Evolutionary conservation across 1,284 basidiomycete genomes (phyloP), one percentile per base, ranked within the genome.

Genomic region (Pseudozyma pruni): DNA sequence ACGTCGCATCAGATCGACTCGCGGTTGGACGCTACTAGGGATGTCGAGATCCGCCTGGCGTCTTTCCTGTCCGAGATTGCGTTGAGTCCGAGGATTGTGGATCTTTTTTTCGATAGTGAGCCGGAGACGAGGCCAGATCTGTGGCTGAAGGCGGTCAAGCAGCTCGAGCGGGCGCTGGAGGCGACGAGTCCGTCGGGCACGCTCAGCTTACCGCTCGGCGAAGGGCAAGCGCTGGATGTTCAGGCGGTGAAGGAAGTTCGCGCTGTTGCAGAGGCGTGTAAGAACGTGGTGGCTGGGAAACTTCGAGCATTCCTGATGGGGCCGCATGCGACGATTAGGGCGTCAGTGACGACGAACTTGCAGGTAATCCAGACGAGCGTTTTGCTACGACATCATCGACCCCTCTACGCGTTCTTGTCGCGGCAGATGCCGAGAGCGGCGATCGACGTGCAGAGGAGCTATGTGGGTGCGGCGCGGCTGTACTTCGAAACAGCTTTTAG

Each of bases 401-500:
- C 91, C 4, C 86, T 98, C 48, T 98, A 90, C 78, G 86, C 87
- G 2, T 98, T 98, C 79, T 85, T 99, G 33, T 89, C 90, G 59
- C 88, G 90, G 8, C 92, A 94, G 71, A 90, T 90, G 14, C 87
- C 90, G 4, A 86, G 87, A 32, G 90, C 94, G 23, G 94, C 95
- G 2, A 88, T 88, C 61, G 95, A 98, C 83, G 86, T 98, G 19
- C 93, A 95, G 82, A 86, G 92, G 43, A 90, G 91, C 4, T 99
- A 99, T 80, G 85, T 91, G 29, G 88, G 87, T 40, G 89, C 91
- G 11, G 91, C 92, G 4, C 87, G 94, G 19, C 87, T 92, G 17
- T 99, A 97, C 82, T 98, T 94, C 69, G 96, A 99, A 83, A 98
- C 96, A 16, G 93, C 91, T 0, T 94, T 98, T 80, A 85, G 96